A percentile compares a stretch with the other conserved stretches of the same genome.
These are phyloP conservation scores for Phoma sp. DNA, from an alignment of 2,329 filamentous ascomycete species.

Conservation along the genomic window DNA sequence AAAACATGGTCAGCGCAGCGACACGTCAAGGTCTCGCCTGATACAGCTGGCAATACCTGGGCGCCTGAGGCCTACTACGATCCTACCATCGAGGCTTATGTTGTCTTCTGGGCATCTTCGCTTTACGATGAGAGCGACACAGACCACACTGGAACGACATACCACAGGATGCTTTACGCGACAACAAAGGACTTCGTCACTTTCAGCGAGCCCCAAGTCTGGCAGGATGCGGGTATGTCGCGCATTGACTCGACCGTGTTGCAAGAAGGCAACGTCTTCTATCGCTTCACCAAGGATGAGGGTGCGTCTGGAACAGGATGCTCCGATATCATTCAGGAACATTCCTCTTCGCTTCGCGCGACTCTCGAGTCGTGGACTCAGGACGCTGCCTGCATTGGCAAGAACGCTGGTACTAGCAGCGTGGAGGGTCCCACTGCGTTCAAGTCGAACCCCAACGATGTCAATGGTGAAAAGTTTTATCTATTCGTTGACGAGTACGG, in stretches of 20 bases:
- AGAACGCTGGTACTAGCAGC: slow-evolving; percentile 55
- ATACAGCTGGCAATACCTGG: slow-evolving; percentile 61
- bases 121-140: slow-evolving; percentile 53
- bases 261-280: slow-evolving; percentile 51
- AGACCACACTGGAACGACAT: slow-evolving; percentile 51
- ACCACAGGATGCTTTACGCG: slow-evolving; percentile 61
- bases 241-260: slow-evolving; percentile 62
- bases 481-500: slow-evolving; percentile 63
- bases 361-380: slow-evolving; percentile 53
- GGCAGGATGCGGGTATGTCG: slow-evolving; percentile 60
- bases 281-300: slow-evolving; percentile 64
- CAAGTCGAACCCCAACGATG: slow-evolving; percentile 57
- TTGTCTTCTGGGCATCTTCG: slow-evolving; percentile 56
- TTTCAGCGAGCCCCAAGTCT: slow-evolving; percentile 55
- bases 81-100: slow-evolving; percentile 50
- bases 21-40: slow-evolving; percentile 57
- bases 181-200: slow-evolving; percentile 59
- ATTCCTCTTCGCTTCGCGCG: slow-evolving; percentile 51
- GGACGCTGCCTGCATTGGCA: slow-evolving; percentile 58
- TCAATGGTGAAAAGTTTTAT: slow-evolving; percentile 61
- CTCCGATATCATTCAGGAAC: slow-evolving; percentile 61
- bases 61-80: slow-evolving; percentile 61
- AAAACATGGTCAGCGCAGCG: slow-evolving; percentile 59
- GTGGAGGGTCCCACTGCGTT: slow-evolving; percentile 62
- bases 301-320: slow-evolving; percentile 58